These are phyloP conservation scores for Ustilago xerochloae DNA, from an alignment of 1,284 basidiomycete genomes.

Conservation along the genomic window DNA sequence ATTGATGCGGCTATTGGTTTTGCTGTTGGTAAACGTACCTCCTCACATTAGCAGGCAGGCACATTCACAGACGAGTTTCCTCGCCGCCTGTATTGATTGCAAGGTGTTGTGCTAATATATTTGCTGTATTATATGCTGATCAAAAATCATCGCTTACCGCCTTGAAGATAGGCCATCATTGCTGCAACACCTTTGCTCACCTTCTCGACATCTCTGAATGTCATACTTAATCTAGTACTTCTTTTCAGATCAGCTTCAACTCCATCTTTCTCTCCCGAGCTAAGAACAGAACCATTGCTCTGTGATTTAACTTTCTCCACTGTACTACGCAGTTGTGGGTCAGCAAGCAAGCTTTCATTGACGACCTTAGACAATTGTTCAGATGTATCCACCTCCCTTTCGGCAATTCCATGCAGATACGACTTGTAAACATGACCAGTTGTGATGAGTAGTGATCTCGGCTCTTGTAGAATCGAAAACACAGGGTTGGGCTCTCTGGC, in stretches of 20 bases:
- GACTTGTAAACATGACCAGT: conserved; percentile 57
- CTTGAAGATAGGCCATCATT: conserved; percentile 47
- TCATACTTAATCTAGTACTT: conserved; percentile 80
- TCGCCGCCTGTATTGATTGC: neutral
- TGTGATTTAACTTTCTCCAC: conserved; percentile 18
- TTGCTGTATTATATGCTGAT: neutral
- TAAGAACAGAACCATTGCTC: conserved; percentile 60
- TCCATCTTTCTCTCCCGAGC: conserved; percentile 65
- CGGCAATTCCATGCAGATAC: conserved; percentile 70
- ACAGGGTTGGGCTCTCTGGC: conserved; percentile 55
- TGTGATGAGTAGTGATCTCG: conserved; percentile 62
- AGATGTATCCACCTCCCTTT: conserved; percentile 67
- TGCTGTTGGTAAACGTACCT: conserved; percentile 25
- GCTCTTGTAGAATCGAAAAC: conserved; percentile 64
- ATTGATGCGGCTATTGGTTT: conserved; percentile 36
- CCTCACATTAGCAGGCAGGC: neutral
- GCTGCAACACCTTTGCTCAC: conserved; percentile 59
- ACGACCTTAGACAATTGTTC: conserved; percentile 39
- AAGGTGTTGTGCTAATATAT: neutral
- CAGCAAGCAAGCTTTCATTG: conserved; percentile 40
- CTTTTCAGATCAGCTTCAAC: conserved; percentile 71
- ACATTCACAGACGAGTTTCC: too few species aligned
- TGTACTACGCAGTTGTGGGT: conserved; percentile 18
- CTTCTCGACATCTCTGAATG: conserved; percentile 80
- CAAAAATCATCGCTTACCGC: conserved; percentile 24